These are phyloP conservation scores for Chlamydomonas schloesseri DNA, from an alignment of 139 green algal genomes.

Conservation along the genomic window DNA sequence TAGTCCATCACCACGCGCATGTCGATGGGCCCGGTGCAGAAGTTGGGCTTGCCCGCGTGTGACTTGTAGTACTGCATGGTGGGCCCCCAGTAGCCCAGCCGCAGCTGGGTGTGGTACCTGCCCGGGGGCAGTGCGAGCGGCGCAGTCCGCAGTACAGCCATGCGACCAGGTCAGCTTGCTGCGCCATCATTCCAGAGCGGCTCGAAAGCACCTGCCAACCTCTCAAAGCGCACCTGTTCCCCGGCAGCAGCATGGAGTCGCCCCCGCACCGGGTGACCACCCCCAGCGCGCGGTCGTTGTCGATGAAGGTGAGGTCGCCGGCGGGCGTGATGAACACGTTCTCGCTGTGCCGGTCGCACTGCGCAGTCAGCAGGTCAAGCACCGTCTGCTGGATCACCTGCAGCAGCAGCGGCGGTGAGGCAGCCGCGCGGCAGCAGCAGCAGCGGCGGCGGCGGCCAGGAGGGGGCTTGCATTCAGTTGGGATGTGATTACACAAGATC, in stretches of 20 bases:
- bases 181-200: no score
- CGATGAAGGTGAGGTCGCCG: slow-evolving; percentile 60
- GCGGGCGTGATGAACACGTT: slow-evolving; percentile 67
- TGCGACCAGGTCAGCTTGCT: no score
- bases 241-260: slow-evolving; percentile 61
- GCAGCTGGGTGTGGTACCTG: slow-evolving; percentile 44
- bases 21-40: slow-evolving; percentile 44
- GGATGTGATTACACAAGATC: neutral
- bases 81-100: slow-evolving; percentile 31
- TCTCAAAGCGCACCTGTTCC: slow-evolving; percentile 16
- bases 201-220: no score
- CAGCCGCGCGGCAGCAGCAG: no score
- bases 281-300: slow-evolving; percentile 64
- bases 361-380: slow-evolving; percentile 62
- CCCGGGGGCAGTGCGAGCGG: no score
- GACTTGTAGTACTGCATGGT: neutral
- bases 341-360: slow-evolving; percentile 64
- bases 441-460: no score
- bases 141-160: no score
- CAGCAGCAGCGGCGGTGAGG: neutral
- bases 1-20: slow-evolving; percentile 38
- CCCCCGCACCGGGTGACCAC: slow-evolving; percentile 45
- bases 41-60: neutral
- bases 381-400: slow-evolving; percentile 53
- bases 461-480: neutral